phyloP scores from a whole-genome alignment of 345 rosid genomes.

The Conringia planisiliqua region DNA sequence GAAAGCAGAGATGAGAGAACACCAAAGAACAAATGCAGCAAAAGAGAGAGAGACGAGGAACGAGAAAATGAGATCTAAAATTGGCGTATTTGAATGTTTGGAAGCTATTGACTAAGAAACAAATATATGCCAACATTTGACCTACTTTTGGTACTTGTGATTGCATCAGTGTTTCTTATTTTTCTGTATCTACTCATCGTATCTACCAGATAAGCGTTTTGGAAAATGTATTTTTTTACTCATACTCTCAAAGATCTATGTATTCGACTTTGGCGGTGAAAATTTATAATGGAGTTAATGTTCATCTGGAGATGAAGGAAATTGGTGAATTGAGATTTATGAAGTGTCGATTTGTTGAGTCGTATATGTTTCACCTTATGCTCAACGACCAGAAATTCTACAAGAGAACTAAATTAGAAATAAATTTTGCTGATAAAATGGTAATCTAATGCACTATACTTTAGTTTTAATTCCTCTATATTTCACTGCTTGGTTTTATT shows the following conservation, averaged over 20 bases:
- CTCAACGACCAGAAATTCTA: background rate
- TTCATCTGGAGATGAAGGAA: background rate
- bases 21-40: too few species aligned
- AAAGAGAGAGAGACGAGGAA: too few species aligned
- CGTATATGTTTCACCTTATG: background rate
- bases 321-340: background rate
- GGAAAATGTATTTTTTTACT: background rate
- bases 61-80: too few species aligned
- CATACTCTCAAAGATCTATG: background rate
- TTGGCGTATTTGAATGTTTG: too few species aligned
- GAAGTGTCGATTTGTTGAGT: background rate
- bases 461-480: background rate
- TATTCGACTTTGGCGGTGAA: background rate
- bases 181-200: background rate
- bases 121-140: background rate
- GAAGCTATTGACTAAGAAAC: background rate
- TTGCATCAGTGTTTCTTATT: background rate
- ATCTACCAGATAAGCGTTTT: background rate
- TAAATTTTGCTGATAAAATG: background rate
- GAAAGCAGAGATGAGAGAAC: too few species aligned
- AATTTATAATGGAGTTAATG: background rate
- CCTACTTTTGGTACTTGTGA: background rate
- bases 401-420: background rate
- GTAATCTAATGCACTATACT: background rate
- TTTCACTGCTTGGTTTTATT: background rate